phyloP scores from a whole-genome alignment of 1,139 yeast genomes.

The Saccharomycopsis hybrid region DNA sequence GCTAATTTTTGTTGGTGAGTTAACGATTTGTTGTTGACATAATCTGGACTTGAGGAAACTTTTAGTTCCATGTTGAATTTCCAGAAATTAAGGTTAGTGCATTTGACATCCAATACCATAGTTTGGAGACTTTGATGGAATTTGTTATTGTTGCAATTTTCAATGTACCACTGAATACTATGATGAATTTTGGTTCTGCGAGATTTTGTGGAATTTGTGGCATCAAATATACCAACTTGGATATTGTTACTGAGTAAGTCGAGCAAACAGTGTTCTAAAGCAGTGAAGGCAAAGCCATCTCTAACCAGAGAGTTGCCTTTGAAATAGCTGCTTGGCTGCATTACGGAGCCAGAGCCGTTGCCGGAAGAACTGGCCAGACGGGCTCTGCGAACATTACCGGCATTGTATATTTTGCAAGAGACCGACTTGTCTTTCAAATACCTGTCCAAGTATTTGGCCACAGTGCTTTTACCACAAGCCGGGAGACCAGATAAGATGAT shows the following conservation, averaged over 20 bases:
- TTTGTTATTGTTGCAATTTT: conserved; percentile 25
- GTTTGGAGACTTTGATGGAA: conserved; percentile 22
- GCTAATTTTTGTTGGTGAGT: conserved; percentile 44
- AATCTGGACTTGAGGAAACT: conserved; percentile 47
- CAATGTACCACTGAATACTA: conserved; percentile 28
- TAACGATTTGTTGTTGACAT: conserved; percentile 32
- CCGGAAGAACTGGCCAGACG: neutral
- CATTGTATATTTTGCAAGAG: conserved; percentile 12
- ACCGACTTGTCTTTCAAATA: conserved; percentile 3
- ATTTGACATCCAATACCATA: conserved; percentile 40
- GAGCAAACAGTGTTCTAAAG: conserved; percentile 43
- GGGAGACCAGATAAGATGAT: conserved; percentile 15
- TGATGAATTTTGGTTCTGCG: conserved; percentile 35
- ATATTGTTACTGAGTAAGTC: conserved; percentile 39
- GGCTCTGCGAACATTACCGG: conserved; percentile 16
- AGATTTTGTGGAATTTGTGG: conserved; percentile 56
- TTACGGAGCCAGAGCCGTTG: neutral
- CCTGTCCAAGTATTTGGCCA: conserved; percentile 12
- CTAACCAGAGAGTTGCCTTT: conserved; percentile 30
- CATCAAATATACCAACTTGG: conserved; percentile 63
- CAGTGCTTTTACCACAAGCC: conserved; percentile 15
- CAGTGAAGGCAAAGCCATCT: conserved; percentile 46
- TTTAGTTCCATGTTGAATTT: conserved; percentile 58
- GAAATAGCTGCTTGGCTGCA: conserved; percentile 23
- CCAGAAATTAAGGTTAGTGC: conserved; percentile 36